Percentiles rank a stretch among this genome's conserved stretches.
These are phyloP conservation scores for Citrus sp. DNA, from an alignment of 345 rosid species.

Conservation along the genomic window DNA sequence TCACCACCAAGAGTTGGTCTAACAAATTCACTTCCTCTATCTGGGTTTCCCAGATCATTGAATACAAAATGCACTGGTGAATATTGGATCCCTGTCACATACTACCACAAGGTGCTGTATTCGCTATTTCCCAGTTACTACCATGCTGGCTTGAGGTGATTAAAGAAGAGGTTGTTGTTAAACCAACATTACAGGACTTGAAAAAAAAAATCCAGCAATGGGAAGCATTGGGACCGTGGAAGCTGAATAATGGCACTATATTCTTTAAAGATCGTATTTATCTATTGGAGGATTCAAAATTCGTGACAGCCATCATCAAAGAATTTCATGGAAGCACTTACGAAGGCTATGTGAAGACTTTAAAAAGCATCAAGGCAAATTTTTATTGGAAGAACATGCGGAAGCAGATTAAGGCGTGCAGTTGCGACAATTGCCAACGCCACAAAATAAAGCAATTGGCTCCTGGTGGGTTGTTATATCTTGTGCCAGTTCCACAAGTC, in stretches of 20 bases:
- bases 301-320: neutral
- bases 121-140: too few relatives aligned
- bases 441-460: neutral
- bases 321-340: neutral
- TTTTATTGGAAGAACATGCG: neutral
- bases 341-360: neutral
- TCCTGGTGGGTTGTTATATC: neutral
- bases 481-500: neutral
- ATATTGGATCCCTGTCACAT: too few relatives aligned
- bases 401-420: too few relatives aligned
- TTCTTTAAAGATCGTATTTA: neutral
- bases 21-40: conserved; percentile 48
- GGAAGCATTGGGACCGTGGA: neutral
- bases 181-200: too few relatives aligned
- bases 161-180: too few relatives aligned
- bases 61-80: conserved; percentile 27
- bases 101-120: too few relatives aligned
- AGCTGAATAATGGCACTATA: neutral
- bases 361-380: neutral
- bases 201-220: neutral
- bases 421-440: too few relatives aligned
- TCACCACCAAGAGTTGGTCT: conserved; percentile 79
- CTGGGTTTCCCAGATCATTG: conserved; percentile 94
- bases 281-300: neutral
- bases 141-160: too few relatives aligned